These are phyloP conservation scores for Cornus suecica DNA, from an alignment of 148 eudicot species.

Conservation along the genomic window DNA sequence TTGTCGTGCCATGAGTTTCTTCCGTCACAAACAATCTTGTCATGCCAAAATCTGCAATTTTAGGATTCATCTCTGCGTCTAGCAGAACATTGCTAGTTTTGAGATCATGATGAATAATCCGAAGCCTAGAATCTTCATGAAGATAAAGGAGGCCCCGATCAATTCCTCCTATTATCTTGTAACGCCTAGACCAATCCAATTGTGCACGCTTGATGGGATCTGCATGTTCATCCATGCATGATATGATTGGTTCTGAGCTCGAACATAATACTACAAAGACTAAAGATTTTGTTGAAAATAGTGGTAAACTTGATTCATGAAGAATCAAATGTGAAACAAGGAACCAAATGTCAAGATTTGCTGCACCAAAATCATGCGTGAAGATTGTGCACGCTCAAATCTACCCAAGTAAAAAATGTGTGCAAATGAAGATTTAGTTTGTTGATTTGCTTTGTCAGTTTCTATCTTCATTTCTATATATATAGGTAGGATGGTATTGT, in stretches of 20 bases:
- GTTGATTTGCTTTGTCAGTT: no score
- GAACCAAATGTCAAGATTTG: no score
- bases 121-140: constrained; percentile 35
- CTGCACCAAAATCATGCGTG: no score
- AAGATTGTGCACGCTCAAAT: no score
- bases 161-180: constrained; percentile 28
- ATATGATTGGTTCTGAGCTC: not conserved
- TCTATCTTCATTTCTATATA: no score
- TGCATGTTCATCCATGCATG: not conserved
- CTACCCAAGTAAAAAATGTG: no score
- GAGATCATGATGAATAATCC: constrained; percentile 39
- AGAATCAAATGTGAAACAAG: no score
- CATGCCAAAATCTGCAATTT: constrained; percentile 50
- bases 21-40: constrained; percentile 34
- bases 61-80: constrained; percentile 33
- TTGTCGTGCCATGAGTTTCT: constrained; percentile 24
- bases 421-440: no score
- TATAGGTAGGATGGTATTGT: no score
- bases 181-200: constrained; percentile 24
- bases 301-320: no score
- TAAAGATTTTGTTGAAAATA: no score
- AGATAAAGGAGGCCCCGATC: constrained; percentile 35
- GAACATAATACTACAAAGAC: no score
- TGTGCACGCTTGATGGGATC: constrained; percentile 16
- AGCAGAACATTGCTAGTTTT: constrained; percentile 44